Evolutionary conservation across 208 protist genomes (phyloP).

Genomic region (Leishmania turanica): DNA sequence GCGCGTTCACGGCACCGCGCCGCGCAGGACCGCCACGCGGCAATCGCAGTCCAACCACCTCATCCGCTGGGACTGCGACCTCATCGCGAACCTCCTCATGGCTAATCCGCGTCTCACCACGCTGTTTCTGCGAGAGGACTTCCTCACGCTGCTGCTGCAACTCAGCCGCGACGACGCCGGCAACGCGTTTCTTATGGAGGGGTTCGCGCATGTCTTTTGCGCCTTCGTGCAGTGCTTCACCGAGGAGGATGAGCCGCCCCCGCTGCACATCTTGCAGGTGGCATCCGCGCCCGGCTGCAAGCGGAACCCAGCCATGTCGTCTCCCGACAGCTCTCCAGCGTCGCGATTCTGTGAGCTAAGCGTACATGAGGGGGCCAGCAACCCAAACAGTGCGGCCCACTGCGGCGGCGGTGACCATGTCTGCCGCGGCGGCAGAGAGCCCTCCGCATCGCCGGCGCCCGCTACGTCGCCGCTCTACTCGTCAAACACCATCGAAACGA

Average conservation of each 20-base stretch:
- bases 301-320: not conserved
- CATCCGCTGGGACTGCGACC: constrained; percentile 43
- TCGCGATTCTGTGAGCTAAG: not conserved
- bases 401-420: not conserved
- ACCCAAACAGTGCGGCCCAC: not conserved
- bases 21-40: constrained; percentile 16
- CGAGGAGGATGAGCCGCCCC: constrained; percentile 3
- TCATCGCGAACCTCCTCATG: constrained; percentile 47
- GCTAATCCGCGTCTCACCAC: constrained; percentile 32
- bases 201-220: constrained; percentile 29
- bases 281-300: not conserved
- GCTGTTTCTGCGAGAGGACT: constrained; percentile 45
- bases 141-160: constrained; percentile 44
- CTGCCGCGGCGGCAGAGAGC: not conserved
- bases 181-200: constrained; percentile 22
- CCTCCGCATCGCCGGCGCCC: not conserved
- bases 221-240: constrained; percentile 30
- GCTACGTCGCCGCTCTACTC: not conserved
- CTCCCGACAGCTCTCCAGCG: not conserved
- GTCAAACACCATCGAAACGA: not conserved
- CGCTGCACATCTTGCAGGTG: not conserved
- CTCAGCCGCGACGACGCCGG: constrained; percentile 37
- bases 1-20: constrained; percentile 41
- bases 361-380: not conserved
- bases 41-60: constrained; percentile 34